Evolutionary conservation across 495 filamentous ascomycete species (phyloP), one percentile per base, ranked within the genome.

Genomic region (Tuber indicum): DNA sequence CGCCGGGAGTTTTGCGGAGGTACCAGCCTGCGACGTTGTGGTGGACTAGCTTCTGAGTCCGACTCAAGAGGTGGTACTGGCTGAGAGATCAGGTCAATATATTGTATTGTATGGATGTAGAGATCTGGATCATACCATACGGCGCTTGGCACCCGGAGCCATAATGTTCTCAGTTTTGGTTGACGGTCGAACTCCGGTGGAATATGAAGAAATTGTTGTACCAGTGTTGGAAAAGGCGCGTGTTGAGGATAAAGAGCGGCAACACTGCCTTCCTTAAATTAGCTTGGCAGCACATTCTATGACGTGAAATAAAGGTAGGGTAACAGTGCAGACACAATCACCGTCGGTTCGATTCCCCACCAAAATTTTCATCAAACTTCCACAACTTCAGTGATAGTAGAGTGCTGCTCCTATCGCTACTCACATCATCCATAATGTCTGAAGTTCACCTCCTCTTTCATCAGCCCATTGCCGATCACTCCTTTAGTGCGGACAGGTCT

Each of bases 401-500:
- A 99, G 96, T 97, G 94, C 89, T 92, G 90, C 95, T 99, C 96
- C 96, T 98, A 95, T 93, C 93, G 85, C 83, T 76, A 43, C 36
- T 9, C 32, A 70, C 45, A 4, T n/a, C 70, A 76, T 21, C 43
- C 10, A n/a, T 78, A 81, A 98, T 98, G 95, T 92, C 95, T 75
- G 93, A 98, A 86, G 92, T 95, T 72, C 93, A 99, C 85, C 96
- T 98, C 83, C 92, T 99, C 74, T 98, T 98, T 86, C 94, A 99
- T 85, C 90, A 92, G 77, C 93, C 95, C 79, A 97, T 99, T 82
- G 92, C 94, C 62, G 96, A 99, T 86, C 96, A 99, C 86, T 97
- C 96, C 39, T 99, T 98, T 89, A 97, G 93, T 74, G 90, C 93
- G 58, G 96, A 99, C 85, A 91, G 90, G 83, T 87, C 91, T 84